Evolutionary conservation across 805 yeast species (phyloP), one percentile per base, ranked within the genome.

Genomic region (Groenewaldozyma tartarivorans): DNA sequence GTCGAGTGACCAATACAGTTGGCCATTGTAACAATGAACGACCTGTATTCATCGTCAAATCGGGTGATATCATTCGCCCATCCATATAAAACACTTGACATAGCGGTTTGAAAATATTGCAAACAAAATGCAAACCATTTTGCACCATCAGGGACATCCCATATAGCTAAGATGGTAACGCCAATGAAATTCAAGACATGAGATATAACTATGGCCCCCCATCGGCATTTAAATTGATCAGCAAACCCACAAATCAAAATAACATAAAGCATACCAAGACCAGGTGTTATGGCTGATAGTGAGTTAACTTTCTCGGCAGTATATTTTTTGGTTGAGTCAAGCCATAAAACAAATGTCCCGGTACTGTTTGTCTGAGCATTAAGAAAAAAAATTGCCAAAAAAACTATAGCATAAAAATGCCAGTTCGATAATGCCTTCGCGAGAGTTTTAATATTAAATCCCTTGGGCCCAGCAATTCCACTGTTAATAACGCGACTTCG

Each of bases 101-200:
- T 70, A 11, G 79, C 75, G 74, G 76, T 70, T 5, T 77, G 77
- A 40, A 69, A 67, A 53, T 73, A 75, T 48, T 71, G 77, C 34
- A 74, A 54, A 54, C 72, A 63, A 58, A 68, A 76, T 1, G 77
- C 81, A 60, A 74, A 77, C 79, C 79, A 74, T 52, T 74, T 75
- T 5, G 76, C 77, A 9, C 66, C 48, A 47, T 71, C 74, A 1
- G 74, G 67, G 11, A 75, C 72, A 40, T 69, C 41, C 81, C 81
- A n/a, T n/a, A n/a, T 75, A 7, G 66, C 69, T 2, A 79, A 74
- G 39, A 76, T 56, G 37, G 75, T 61, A 13, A 67, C 59, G n/a
- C 78, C 77, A 4, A 66, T 55, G 29, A 74, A 56, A 50, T 75
- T 76, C 50, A 75, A 66, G 0, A 67, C 57, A 50, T 72, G 79